Evolutionary conservation across 2,329 filamentous ascomycete species (phyloP).

Genomic region (Apiospora hydei): DNA sequence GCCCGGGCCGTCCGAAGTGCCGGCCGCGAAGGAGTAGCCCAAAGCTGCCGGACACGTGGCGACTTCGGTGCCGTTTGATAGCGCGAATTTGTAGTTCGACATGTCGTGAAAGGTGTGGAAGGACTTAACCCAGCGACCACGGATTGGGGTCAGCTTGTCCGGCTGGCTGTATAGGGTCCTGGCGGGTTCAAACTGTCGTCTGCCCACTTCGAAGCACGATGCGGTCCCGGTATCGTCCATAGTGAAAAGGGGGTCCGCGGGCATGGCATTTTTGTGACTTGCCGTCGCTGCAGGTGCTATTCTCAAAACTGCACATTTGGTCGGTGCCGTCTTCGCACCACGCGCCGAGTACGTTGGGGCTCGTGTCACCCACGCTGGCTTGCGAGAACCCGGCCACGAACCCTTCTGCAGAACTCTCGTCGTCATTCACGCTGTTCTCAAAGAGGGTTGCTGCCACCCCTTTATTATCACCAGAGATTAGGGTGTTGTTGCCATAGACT

Average conservation of each 20-base stretch:
- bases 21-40: conserved; percentile 91
- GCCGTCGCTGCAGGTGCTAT: conserved; percentile 81
- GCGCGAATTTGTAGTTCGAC: conserved; percentile 74
- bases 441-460: conserved; percentile 88
- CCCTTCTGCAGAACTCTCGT: conserved; percentile 62
- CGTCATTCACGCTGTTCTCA: conserved; percentile 70
- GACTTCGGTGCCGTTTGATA: conserved; percentile 74
- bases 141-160: conserved; percentile 54
- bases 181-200: conserved; percentile 66
- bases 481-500: conserved; percentile 88
- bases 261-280: conserved; percentile 76
- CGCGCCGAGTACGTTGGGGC: conserved; percentile 85
- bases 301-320: conserved; percentile 74
- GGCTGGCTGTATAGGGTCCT: conserved; percentile 59
- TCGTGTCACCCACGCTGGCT: conserved; percentile 89
- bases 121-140: conserved; percentile 73
- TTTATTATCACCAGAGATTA: conserved; percentile 95
- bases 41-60: conserved; percentile 85
- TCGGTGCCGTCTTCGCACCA: conserved; percentile 88
- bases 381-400: conserved; percentile 95
- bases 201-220: conserved; percentile 79
- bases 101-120: conserved; percentile 90
- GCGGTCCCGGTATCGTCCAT: conserved; percentile 74
- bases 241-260: conserved; percentile 71
- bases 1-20: conserved; percentile 90